phyloP scores from a whole-genome alignment of 2,329 filamentous ascomycete species.

The Arthroderma sp. region DNA sequence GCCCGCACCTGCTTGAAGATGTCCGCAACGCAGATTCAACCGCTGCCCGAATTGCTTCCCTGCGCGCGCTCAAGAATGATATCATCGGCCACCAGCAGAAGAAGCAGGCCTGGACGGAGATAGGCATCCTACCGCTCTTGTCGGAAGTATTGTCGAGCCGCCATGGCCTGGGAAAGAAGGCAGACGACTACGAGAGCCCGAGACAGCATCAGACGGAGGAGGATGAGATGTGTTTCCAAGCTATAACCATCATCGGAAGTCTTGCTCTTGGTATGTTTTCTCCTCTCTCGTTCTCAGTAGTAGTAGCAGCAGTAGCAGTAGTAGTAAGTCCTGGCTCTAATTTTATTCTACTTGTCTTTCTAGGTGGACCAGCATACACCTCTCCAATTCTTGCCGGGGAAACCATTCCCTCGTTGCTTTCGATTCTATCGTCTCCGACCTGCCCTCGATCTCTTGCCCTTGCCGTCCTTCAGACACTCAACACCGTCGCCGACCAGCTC shows the following conservation, averaged over 20 bases:
- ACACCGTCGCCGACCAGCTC: slow-evolving; percentile 56
- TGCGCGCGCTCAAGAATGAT: slow-evolving; percentile 74
- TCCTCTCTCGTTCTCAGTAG: too few relatives aligned
- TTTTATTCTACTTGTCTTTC: not conserved
- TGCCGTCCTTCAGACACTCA: slow-evolving; percentile 61
- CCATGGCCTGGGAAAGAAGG: slow-evolving; percentile 28
- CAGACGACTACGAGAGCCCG: slow-evolving; percentile 19
- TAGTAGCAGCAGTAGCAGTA: too few relatives aligned
- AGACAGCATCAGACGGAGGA: slow-evolving; percentile 39
- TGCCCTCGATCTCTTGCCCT: slow-evolving; percentile 56
- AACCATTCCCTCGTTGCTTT: slow-evolving; percentile 57
- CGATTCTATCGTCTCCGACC: slow-evolving; percentile 53
- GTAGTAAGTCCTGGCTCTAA: not conserved
- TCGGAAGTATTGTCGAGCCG: slow-evolving; percentile 37
- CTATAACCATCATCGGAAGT: slow-evolving; percentile 72
- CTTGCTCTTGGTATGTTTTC: slow-evolving; percentile 61
- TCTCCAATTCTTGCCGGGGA: slow-evolving; percentile 57
- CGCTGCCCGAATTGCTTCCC: slow-evolving; percentile 39
- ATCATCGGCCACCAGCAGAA: slow-evolving; percentile 76
- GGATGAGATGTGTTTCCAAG: slow-evolving; percentile 60
- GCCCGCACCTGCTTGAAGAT: slow-evolving; percentile 45
- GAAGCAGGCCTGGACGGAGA: slow-evolving; percentile 65
- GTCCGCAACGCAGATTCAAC: slow-evolving; percentile 42
- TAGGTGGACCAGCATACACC: slow-evolving; percentile 71
- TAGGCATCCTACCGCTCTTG: slow-evolving; percentile 51